Base-by-base conservation (phyloP, 2,329 filamentous ascomycete genomes). In the Simplicillium aogashimaense region DNA sequence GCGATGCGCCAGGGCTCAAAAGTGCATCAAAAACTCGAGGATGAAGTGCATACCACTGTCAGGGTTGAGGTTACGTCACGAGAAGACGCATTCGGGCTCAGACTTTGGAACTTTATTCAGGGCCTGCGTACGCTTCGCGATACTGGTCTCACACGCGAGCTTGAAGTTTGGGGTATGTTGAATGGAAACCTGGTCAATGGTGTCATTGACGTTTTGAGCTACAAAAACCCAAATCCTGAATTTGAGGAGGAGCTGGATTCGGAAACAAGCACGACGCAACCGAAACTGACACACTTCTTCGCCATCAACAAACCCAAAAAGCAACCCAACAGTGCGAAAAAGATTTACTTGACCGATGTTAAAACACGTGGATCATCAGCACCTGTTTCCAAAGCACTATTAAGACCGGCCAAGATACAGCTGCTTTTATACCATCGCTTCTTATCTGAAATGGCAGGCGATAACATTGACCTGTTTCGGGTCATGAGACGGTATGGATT, bases 91-190 rank as follows among this genome's bases (percentile, higher is more conserved):
- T 88, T 90, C 60, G 92, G 84, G 0, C 59, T 97, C 43, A 72
- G 78, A 43, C 71, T 97, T 36, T 97, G 89, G 88, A 97, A 97
- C 57, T 70, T 92, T 9, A 83, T 95, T 29, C 86, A 94, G 53
- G 88, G 89, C 0, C 55, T 97, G 37, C 76, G 85, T 14, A 86
- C 80, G 2, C 63, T 90, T 39, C 70, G 81, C 5, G 75, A 83
- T 11, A 80, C 71, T 2, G 85, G 86, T 3, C 65, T 82, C 43
- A 88, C 86, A 3, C 69, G 86, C 14, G 85, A 90, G 59, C 58
- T 90, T 18, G 82, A 88, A 51, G 72, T 97, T 3, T 95, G 90
- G 87, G 92, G 90, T 0, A 64, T 83, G 11, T 59, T 95, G 2
- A 80, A 92, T 42, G 87, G 83, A 2, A 76, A 94, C 50, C 67